These are phyloP conservation scores for Salix dunnii DNA, from an alignment of 345 rosid genomes.

Conservation along the genomic window DNA sequence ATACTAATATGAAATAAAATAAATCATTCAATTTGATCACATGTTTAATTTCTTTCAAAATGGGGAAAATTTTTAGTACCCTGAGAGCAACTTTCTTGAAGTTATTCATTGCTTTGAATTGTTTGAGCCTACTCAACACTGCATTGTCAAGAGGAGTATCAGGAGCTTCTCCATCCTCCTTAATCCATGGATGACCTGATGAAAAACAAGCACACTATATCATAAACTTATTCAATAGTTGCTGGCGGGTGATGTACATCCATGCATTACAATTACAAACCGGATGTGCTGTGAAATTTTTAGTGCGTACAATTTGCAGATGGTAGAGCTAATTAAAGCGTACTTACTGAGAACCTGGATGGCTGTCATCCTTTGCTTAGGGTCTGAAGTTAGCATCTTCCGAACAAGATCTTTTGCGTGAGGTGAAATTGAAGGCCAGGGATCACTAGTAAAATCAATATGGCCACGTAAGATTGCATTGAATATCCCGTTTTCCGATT, in stretches of 20 bases:
- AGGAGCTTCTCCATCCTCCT: constrained; percentile 83
- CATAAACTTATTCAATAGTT: not conserved
- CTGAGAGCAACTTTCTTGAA: constrained; percentile 76
- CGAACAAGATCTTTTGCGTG: constrained; percentile 87
- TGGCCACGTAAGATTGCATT: constrained; percentile 79
- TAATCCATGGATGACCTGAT: constrained; percentile 70
- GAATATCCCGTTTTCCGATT: constrained; percentile 93
- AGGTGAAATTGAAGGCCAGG: constrained; percentile 88
- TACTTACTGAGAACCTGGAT: constrained; percentile 76
- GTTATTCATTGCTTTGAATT: constrained; percentile 71
- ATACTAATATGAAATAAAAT: too few species aligned
- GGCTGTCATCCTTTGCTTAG: constrained; percentile 83
- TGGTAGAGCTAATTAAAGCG: not conserved
- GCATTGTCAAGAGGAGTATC: constrained; percentile 80
- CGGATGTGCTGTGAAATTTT: not conserved
- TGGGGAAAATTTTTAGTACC: constrained; percentile 26
- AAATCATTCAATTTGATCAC: not conserved
- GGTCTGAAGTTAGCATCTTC: constrained; percentile 89
- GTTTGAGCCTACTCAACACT: constrained; percentile 66
- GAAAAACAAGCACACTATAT: not conserved
- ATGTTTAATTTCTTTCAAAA: not conserved
- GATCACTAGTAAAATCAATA: constrained; percentile 77
- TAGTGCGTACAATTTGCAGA: not conserved
- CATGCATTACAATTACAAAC: not conserved
- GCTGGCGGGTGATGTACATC: not conserved